These are phyloP conservation scores for Akebia trifoliata DNA, from an alignment of 164 flowering plant genomes.

Conservation along the genomic window DNA sequence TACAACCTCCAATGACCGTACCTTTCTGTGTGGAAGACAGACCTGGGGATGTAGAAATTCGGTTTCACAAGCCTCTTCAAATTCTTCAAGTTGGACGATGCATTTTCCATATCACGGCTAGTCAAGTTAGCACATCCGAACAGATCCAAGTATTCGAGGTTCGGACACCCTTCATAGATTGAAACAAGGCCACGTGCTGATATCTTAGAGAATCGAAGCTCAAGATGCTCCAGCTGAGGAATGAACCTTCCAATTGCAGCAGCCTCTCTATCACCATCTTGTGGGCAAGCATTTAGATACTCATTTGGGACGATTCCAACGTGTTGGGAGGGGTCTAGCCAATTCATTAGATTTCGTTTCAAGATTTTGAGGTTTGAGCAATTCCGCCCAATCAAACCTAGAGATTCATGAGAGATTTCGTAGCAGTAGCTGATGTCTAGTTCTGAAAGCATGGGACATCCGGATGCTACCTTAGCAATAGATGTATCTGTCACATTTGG, in stretches of 20 bases:
- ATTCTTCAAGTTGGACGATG: constrained; percentile 43
- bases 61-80: constrained; percentile 63
- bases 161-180: constrained; percentile 54
- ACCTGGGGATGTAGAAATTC: constrained; percentile 68
- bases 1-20: constrained; percentile 89
- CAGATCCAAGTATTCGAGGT: constrained; percentile 63
- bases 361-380: constrained; percentile 57
- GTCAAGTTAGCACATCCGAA: constrained; percentile 76
- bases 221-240: constrained; percentile 64
- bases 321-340: constrained; percentile 74
- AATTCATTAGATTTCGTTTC: constrained; percentile 67
- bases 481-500: constrained; percentile 62
- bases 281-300: constrained; percentile 70
- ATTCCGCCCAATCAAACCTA: constrained; percentile 51
- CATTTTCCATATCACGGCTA: constrained; percentile 55
- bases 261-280: constrained; percentile 76
- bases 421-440: constrained; percentile 83
- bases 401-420: constrained; percentile 64
- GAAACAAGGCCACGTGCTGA: constrained; percentile 52
- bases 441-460: constrained; percentile 54
- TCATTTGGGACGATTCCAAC: constrained; percentile 59
- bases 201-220: constrained; percentile 68
- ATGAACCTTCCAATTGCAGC: constrained; percentile 55
- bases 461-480: constrained; percentile 45
- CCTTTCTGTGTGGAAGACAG: constrained; percentile 64